Conservation (phyloP, 2,329 filamentous ascomycete genomes). For the Talaromyces sp. region DNA sequence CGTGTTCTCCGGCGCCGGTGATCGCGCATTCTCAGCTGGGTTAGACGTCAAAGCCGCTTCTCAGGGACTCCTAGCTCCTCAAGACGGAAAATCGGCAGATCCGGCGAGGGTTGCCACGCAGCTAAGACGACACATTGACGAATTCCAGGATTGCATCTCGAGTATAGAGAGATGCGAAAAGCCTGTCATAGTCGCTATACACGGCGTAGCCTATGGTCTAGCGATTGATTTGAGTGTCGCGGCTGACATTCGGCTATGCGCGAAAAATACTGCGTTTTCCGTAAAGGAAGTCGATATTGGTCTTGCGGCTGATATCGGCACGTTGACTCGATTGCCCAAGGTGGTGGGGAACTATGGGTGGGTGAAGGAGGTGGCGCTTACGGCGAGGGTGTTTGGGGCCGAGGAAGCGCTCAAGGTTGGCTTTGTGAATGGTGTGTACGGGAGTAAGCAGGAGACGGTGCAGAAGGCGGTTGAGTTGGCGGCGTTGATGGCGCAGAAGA, state of each 20-base stretch:
- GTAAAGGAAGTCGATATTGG: slow-evolving; percentile 53
- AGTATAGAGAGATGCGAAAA: slow-evolving; percentile 85
- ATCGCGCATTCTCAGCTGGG: slow-evolving; percentile 79
- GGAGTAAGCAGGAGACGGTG: slow-evolving; percentile 60
- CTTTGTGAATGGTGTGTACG: slow-evolving; percentile 42
- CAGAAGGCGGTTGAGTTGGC: slow-evolving; percentile 63
- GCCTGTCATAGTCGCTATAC: slow-evolving; percentile 78
- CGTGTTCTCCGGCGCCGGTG: slow-evolving; percentile 75
- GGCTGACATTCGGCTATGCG: slow-evolving; percentile 43
- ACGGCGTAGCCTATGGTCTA: slow-evolving; percentile 74
- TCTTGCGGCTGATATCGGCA: slow-evolving; percentile 49
- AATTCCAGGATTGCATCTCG: slow-evolving; percentile 76
- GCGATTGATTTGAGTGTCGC: slow-evolving; percentile 62
- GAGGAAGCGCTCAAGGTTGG: slow-evolving; percentile 45
- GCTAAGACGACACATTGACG: slow-evolving; percentile 66
- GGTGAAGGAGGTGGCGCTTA: slow-evolving; percentile 49
- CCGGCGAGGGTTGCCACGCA: slow-evolving; percentile 60
- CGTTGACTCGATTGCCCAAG: slow-evolving; percentile 47
- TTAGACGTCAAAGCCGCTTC: slow-evolving; percentile 74
- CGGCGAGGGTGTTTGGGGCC: slow-evolving; percentile 42
- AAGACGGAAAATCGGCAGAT: slow-evolving; percentile 47
- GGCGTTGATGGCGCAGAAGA: slow-evolving; percentile 68
- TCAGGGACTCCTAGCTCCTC: slow-evolving; percentile 26
- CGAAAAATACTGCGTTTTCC: slow-evolving; percentile 35
- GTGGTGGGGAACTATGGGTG: slow-evolving; percentile 45